phyloP scores from a whole-genome alignment of 805 yeast species.

The Suhomyces kilbournensis region DNA sequence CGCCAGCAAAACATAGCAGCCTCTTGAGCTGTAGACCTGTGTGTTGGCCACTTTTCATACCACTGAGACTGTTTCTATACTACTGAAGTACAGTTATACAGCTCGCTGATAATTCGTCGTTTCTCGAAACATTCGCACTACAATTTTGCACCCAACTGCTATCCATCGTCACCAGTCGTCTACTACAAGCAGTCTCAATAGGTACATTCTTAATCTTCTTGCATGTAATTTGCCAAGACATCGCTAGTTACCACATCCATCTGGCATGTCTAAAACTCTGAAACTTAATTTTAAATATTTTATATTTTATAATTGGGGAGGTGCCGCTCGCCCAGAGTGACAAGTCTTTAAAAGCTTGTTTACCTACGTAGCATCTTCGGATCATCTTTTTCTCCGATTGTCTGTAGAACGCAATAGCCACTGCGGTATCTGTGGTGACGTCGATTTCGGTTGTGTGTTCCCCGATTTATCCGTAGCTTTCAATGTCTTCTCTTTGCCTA shows the following conservation, averaged over 20 bases:
- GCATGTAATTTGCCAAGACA: background rate
- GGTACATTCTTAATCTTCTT: background rate
- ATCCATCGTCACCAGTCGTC: background rate
- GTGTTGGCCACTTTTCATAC: background rate
- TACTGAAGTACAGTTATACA: background rate
- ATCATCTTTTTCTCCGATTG: background rate
- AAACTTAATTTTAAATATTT: background rate
- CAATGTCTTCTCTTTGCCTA: no score
- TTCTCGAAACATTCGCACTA: background rate
- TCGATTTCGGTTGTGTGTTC: background rate
- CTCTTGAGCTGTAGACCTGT: background rate
- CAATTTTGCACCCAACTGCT: background rate
- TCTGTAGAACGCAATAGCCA: no score
- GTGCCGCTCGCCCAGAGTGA: background rate
- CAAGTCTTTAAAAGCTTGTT: background rate
- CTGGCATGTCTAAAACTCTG: background rate
- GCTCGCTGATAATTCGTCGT: background rate
- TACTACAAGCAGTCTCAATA: background rate
- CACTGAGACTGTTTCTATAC: background rate
- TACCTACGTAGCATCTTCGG: background rate
- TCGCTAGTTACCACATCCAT: background rate
- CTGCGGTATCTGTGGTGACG: no score
- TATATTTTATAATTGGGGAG: background rate
- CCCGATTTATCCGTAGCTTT: background rate
- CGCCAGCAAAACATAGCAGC: background rate